Percentiles rank a stretch among this genome's conserved stretches.
Conservation (phyloP, 106 monocot genomes). For the Dendrobium huoshanense region DNA sequence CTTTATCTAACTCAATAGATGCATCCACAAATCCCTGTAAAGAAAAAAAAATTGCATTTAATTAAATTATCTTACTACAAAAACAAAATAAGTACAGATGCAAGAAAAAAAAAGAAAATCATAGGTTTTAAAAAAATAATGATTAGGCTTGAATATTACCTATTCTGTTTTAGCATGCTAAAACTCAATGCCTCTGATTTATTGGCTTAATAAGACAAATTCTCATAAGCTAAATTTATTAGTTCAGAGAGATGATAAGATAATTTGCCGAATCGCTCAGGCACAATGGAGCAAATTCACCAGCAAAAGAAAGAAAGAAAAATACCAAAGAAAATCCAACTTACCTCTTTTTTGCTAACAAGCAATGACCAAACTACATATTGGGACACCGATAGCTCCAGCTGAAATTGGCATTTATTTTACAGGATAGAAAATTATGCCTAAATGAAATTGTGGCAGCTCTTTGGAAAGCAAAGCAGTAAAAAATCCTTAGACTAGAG, state of each 20-base stretch:
- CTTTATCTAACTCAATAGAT: conserved; percentile 40
- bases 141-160: background rate
- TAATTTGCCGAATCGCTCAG: background rate
- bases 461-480: too few relatives aligned
- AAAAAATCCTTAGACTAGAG: too few relatives aligned
- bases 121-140: background rate
- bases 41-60: conserved; percentile 5
- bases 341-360: background rate
- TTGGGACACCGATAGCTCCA: background rate
- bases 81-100: background rate
- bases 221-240: background rate
- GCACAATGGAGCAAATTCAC: background rate
- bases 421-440: background rate
- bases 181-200: background rate
- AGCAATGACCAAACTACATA: background rate
- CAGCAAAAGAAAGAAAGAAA: background rate
- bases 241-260: background rate
- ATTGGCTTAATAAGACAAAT: background rate
- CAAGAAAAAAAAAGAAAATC: background rate
- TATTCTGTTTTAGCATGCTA: background rate
- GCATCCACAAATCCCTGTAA: conserved; percentile 52
- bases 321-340: background rate
- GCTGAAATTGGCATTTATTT: background rate
- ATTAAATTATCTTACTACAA: background rate
- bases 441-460: too few relatives aligned